Evolutionary conservation across 495 filamentous ascomycete genomes (phyloP).

Genomic region (Elasticomyces elasticus): DNA sequence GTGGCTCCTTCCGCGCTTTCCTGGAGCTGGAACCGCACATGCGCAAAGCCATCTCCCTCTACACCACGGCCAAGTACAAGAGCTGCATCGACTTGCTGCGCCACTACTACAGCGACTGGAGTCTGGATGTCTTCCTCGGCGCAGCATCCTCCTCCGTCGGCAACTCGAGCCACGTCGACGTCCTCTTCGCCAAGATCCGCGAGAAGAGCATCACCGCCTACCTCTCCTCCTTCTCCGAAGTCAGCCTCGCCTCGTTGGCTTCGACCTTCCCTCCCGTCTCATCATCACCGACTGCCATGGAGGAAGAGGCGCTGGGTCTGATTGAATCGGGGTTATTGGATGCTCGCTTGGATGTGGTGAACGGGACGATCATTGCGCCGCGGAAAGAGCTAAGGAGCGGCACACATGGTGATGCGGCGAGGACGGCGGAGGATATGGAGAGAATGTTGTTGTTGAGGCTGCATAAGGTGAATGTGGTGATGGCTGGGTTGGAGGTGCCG

Average conservation of each 20-base stretch:
- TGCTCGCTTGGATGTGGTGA: slow-evolving; percentile 74
- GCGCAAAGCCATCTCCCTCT: slow-evolving; percentile 77
- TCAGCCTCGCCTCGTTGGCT: slow-evolving; percentile 34
- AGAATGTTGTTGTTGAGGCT: slow-evolving; percentile 63
- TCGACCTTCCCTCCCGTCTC: slow-evolving; percentile 25
- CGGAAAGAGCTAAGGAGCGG: slow-evolving; percentile 50
- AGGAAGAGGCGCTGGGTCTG: slow-evolving; percentile 65
- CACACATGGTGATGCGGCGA: slow-evolving; percentile 57
- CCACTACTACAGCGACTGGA: slow-evolving; percentile 69
- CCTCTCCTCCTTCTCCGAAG: slow-evolving; percentile 38
- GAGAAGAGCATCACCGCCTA: slow-evolving; percentile 91
- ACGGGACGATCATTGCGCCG: slow-evolving; percentile 63
- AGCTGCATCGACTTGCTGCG: slow-evolving; percentile 74
- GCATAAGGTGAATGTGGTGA: slow-evolving; percentile 60
- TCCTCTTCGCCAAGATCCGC: slow-evolving; percentile 62
- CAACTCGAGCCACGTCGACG: slow-evolving; percentile 55
- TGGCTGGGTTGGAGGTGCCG: slow-evolving; percentile 66
- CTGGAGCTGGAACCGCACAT: slow-evolving; percentile 92
- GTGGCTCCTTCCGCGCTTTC: slow-evolving; percentile 76
- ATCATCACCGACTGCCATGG: slow-evolving; percentile 47
- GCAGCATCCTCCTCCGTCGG: slow-evolving; percentile 39
- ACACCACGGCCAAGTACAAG: slow-evolving; percentile 79
- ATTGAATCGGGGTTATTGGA: slow-evolving; percentile 63
- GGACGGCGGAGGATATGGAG: slow-evolving; percentile 61
- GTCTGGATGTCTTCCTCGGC: slow-evolving; percentile 81